Base-by-base conservation (phyloP, 371 early-diverging fungal species). In the Parasitella parasitica region DNA sequence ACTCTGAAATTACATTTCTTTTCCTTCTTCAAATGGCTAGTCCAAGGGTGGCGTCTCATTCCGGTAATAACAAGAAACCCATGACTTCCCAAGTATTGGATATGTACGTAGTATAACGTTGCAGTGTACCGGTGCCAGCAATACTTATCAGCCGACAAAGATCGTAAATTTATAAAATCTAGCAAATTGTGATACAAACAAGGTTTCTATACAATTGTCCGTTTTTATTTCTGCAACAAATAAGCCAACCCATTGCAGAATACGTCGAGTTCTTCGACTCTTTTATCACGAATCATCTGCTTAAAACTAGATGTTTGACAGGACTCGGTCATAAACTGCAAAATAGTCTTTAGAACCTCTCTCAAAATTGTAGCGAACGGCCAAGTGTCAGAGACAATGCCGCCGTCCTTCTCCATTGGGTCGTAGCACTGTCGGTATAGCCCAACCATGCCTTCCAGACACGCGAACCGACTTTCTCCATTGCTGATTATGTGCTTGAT, bases 361-460 rank as follows among this genome's bases (percentile, higher is more conserved):
- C 43, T 37, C 0, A 73, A 11, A 9, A 73, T 30, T 3, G 12
- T 38, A 5, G 63, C 46, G 38, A 77, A 77, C 0, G 73, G 74
- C 77, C 74, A 77, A 0, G 64, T 60, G 24, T 61, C 49, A 9
- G 71, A 68, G 9, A 34, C 1, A 12, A 72, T 61, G 18, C 73
- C 74, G 13, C 61, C 71, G 43, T 63, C 66, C 7, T 12, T 30
- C 28, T 65, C 65, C 2, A 51, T 58, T 2, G 63, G 69, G 41
- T 71, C 63, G 9, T 66, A 37, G 55, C 73, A 77, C 3, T 52
- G 53, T 9, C 77, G 64, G 35, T 61, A 77, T 1, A 77, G 43
- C 7, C 58, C 9, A 1, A 73, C 9, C 15, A 67, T 36, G 0
- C 77, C 77, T n/a, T 70, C 56, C 24, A 70, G 49, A 24, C 41